Evolutionary conservation across 2,329 filamentous ascomycete genomes (phyloP).

Genomic region (Kalaharituber pfeilii): DNA sequence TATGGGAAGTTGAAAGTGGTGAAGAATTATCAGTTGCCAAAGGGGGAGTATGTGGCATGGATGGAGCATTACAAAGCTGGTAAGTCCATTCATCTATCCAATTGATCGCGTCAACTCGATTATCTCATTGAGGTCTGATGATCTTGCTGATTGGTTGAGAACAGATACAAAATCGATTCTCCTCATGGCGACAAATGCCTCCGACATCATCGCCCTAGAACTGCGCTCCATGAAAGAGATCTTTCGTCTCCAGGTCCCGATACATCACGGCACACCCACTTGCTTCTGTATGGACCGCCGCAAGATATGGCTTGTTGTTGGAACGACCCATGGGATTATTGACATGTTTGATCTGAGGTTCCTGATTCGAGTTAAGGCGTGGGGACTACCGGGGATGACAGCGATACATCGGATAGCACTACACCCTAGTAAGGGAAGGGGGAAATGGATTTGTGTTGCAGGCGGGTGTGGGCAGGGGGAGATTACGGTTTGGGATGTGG

Average conservation of each 20-base stretch:
- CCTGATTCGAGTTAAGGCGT: constrained; percentile 67
- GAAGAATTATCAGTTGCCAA: constrained; percentile 60
- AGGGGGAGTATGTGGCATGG: constrained; percentile 67
- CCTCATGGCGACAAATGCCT: constrained; percentile 70
- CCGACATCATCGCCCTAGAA: constrained; percentile 67
- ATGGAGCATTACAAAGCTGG: constrained; percentile 63
- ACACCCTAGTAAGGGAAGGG: constrained; percentile 60
- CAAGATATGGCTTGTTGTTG: constrained; percentile 77
- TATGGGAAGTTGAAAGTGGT: constrained; percentile 65
- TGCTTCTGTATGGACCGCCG: constrained; percentile 78
- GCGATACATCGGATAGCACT: constrained; percentile 63
- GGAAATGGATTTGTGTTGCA: constrained; percentile 72
- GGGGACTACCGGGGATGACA: constrained; percentile 67
- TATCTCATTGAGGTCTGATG: constrained; percentile 3
- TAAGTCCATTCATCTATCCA: constrained; percentile 6
- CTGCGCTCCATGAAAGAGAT: constrained; percentile 69
- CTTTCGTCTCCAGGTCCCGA: constrained; percentile 66
- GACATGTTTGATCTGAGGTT: constrained; percentile 97
- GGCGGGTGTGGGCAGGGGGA: constrained; percentile 77
- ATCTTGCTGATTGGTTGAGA: no score
- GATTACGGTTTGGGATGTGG: constrained; percentile 87
- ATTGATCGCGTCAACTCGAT: no score
- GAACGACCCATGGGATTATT: constrained; percentile 81
- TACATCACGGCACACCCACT: constrained; percentile 79
- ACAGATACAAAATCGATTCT: constrained; percentile 66